A percentile compares a stretch with the other conserved stretches of the same genome.
Conservation (phyloP, 805 yeast genomes). For the Debaryomyces hansenii region DNA sequence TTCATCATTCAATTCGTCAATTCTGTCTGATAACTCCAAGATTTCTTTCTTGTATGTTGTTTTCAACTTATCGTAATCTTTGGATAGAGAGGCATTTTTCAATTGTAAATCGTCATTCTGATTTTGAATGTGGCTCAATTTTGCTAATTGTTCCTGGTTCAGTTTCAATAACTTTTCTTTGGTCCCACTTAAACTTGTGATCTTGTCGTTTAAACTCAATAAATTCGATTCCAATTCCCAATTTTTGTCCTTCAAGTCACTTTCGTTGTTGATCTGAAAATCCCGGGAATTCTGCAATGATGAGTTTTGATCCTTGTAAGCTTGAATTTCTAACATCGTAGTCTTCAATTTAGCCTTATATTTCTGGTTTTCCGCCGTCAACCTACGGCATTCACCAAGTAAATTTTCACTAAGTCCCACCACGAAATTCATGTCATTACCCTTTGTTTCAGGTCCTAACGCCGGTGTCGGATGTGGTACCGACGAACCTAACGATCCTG, state of each 20-base stretch:
- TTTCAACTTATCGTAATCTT: conserved; percentile 38
- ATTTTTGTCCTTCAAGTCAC: conserved; percentile 55
- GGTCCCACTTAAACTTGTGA: conserved; percentile 38
- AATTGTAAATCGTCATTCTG: conserved; percentile 49
- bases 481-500: conserved; percentile 6
- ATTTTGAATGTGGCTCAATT: conserved; percentile 32
- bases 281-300: conserved; percentile 34
- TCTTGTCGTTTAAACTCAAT: conserved; percentile 43
- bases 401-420: conserved; percentile 74
- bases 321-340: conserved; percentile 43
- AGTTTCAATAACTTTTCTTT: conserved; percentile 36
- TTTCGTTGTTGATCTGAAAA: conserved; percentile 42
- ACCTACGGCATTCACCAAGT: conserved; percentile 65
- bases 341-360: conserved; percentile 44
- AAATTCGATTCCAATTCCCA: conserved; percentile 64
- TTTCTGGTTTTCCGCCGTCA: conserved; percentile 61
- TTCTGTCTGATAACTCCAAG: conserved; percentile 48
- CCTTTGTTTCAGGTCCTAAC: conserved; percentile 44
- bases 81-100: conserved; percentile 40
- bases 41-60: conserved; percentile 41
- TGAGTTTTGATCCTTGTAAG: conserved; percentile 33
- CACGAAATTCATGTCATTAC: conserved; percentile 68
- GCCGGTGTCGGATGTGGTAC: conserved; percentile 27
- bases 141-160: conserved; percentile 32
- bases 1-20: conserved; percentile 66